Evolutionary conservation across 2,329 filamentous ascomycete genomes (phyloP), one percentile per base, ranked within the genome.

Genomic region (Trichoderma oligosporum): DNA sequence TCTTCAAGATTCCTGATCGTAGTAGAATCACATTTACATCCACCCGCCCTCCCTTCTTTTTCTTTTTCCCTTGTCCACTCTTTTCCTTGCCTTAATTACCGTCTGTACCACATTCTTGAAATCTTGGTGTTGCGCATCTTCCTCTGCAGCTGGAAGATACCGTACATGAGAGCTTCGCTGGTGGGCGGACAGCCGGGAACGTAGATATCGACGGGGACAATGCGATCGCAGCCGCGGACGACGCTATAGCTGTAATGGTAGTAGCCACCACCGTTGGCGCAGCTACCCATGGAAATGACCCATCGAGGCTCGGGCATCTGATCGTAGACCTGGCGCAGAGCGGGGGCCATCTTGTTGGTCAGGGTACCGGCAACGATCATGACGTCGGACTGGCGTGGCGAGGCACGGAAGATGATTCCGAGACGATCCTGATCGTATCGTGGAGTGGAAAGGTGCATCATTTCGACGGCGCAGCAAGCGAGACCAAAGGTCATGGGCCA

Each of bases 261-360:
- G 76, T 93, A 93, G 54, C 89, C 89, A 61, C 89, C 89, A 51
- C 89, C 89, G 73, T 92, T 92, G 60, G 89, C 89, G 72, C 89
- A 93, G 67, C 85, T 89, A 11, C 89, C 89, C 89, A 93, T 93
- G 65, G 85, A 89, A 67, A 84, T 73, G 65, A 93, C 90, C 90
- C 90, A 96, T 69, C 88, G 82, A 16, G 91, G 91, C 29, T 96
- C 91, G 27, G 91, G 90, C 91, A 96, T 96, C 79, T 96, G 91
- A 73, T 96, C 91, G 77, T 96, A 96, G 61, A 95, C 87, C 76
- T 94, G 89, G 73, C 91, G 82, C 69, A 96, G 78, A 31, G 91
- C 91, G 2, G 91, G 90, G 1, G 90, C 91, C 91, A 96, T 96
- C 80, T 96, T 96, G 81, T 96, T 96, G 65, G 90, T 95, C 61